These are phyloP conservation scores for Candida sithepensis DNA, from an alignment of 805 yeast species.

Conservation along the genomic window DNA sequence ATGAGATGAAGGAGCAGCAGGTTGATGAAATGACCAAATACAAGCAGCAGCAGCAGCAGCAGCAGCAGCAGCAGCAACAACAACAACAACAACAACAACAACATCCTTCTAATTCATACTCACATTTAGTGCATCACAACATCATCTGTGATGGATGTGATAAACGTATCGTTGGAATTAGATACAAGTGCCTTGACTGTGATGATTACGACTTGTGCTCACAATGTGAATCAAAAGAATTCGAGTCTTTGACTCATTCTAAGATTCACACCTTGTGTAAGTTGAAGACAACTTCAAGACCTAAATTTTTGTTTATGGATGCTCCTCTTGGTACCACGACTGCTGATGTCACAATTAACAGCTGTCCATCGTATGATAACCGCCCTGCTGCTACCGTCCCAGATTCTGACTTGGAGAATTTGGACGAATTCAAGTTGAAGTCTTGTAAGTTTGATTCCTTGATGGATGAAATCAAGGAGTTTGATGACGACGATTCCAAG, in stretches of 20 bases:
- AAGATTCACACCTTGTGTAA: conserved; percentile 26
- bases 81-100: neutral
- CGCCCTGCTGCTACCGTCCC: neutral
- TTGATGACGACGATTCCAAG: conserved; percentile 7
- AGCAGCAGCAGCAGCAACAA: conserved; percentile 6
- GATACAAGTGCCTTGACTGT: conserved; percentile 52
- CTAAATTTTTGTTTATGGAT: neutral
- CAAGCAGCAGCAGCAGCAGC: neutral
- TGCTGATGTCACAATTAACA: neutral
- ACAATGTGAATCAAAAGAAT: conserved; percentile 31
- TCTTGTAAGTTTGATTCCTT: conserved; percentile 13
- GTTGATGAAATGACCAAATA: neutral
- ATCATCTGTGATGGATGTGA: conserved; percentile 33
- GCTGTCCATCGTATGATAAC: too few relatives aligned
- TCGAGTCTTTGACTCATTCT: conserved; percentile 15
- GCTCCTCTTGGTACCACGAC: neutral
- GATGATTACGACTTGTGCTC: conserved; percentile 52
- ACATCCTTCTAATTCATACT: neutral
- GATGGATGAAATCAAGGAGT: conserved; percentile 6
- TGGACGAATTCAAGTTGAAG: conserved; percentile 8
- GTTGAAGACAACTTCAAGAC: conserved; percentile 12
- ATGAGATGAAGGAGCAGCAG: conserved; percentile 11
- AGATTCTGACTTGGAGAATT: conserved; percentile 1
- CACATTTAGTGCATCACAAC: conserved; percentile 11
- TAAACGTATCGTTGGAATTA: conserved; percentile 32